Evolutionary conservation across 345 rosid genomes (phyloP).

Genomic region (Syzygium oleosum): DNA sequence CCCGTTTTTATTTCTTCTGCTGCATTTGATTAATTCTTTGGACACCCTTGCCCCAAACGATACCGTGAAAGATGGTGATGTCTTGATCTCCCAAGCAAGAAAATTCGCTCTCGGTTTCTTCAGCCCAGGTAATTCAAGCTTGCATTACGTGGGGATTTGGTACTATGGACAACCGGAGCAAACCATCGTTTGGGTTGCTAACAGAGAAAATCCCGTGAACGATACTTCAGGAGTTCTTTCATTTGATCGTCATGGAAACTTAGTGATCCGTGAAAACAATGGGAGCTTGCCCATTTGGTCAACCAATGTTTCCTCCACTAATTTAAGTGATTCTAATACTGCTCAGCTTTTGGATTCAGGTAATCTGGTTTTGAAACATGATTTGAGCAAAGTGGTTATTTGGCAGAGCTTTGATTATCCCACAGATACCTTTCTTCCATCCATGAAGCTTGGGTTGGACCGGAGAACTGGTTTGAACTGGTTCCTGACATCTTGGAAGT

Average conservation of each 20-base stretch:
- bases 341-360: conserved; percentile 54
- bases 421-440: conserved; percentile 46
- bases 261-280: not conserved
- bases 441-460: conserved; percentile 56
- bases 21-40: not conserved
- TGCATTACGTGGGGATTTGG: conserved; percentile 67
- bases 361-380: conserved; percentile 39
- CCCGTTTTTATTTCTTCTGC: conserved; percentile 5
- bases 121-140: conserved; percentile 29
- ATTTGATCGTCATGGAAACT: not conserved
- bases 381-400: conserved; percentile 3
- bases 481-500: conserved; percentile 41
- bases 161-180: conserved; percentile 26
- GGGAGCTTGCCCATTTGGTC: conserved; percentile 30
- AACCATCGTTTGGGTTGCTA: conserved; percentile 30
- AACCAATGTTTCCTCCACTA: conserved; percentile 17
- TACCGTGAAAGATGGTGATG: conserved; percentile 31
- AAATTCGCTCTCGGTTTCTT: conserved; percentile 54
- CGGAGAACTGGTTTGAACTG: conserved; percentile 17
- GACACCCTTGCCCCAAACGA: conserved; percentile 9
- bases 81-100: conserved; percentile 20
- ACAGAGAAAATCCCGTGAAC: conserved; percentile 6
- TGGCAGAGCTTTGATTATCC: conserved; percentile 82
- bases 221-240: conserved; percentile 2
- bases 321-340: not conserved